Evolutionary conservation across 768 basidiomycete genomes (phyloP).

Genomic region (Lentinula sp.): DNA sequence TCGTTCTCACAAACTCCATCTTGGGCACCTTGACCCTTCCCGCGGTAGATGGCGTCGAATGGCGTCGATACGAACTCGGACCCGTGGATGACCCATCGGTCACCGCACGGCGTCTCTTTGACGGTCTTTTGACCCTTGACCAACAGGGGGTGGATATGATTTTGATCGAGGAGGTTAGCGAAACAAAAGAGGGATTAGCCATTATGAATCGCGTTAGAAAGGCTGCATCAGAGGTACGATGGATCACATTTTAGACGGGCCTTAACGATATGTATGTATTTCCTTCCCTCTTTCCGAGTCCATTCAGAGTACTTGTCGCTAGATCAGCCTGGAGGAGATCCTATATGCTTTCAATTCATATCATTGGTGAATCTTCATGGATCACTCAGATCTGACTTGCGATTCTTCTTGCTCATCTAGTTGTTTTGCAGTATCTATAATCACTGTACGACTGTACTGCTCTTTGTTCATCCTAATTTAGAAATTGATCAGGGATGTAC

Average conservation of each 20-base stretch:
- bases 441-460: not conserved
- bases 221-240: constrained; percentile 63
- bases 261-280: not conserved
- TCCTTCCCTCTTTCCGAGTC: not conserved
- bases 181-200: constrained; percentile 81
- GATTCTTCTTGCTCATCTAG: not conserved
- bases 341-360: not conserved
- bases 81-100: constrained; percentile 50
- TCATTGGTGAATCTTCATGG: not conserved
- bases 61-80: constrained; percentile 50
- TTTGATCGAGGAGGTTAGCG: constrained; percentile 76
- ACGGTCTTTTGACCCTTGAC: constrained; percentile 81
- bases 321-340: not conserved
- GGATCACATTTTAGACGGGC: constrained; percentile 20
- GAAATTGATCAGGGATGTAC: not conserved
- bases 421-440: not conserved
- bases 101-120: constrained; percentile 80
- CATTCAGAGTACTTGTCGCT: not conserved
- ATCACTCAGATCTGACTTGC: not conserved
- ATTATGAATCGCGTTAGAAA: constrained; percentile 93
- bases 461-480: not conserved
- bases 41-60: constrained; percentile 34
- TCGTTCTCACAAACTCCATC: constrained; percentile 57
- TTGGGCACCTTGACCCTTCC: constrained; percentile 28
- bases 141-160: constrained; percentile 72